Conservation (phyloP, 78 protist genomes). For the Speleostelium caveatum region DNA sequence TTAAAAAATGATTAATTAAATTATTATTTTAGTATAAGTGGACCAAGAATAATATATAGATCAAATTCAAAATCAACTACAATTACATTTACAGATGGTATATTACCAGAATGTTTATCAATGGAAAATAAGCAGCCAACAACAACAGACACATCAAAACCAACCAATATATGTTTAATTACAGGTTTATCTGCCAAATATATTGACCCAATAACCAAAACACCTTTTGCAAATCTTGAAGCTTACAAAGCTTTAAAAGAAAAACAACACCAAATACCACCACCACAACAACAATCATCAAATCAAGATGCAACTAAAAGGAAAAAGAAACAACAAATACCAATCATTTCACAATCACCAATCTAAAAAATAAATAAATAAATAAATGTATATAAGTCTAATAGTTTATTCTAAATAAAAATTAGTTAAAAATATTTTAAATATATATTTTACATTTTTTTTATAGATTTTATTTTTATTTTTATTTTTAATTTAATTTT, state of each 20-base stretch:
- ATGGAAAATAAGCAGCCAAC: not conserved
- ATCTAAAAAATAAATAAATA: too few species aligned
- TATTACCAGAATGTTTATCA: conserved; percentile 18
- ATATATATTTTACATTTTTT: too few species aligned
- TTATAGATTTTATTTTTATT: conserved; percentile 1
- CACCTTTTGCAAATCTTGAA: conserved; percentile 44
- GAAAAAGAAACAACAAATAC: too few species aligned
- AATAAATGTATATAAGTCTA: too few species aligned
- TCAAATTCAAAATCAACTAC: conserved; percentile 2
- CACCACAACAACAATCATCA: too few species aligned
- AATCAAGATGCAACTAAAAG: not conserved
- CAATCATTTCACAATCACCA: too few species aligned
- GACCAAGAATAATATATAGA: conserved; percentile 44
- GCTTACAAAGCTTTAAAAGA: conserved; percentile 16
- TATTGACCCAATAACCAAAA: conserved; percentile 46
- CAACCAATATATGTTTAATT: conserved; percentile 16
- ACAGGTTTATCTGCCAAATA: conserved; percentile 55
- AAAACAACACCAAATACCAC: not conserved
- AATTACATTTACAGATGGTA: conserved; percentile 41
- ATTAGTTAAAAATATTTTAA: too few species aligned
- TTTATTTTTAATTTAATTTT: too few species aligned
- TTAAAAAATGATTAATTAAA: too few species aligned
- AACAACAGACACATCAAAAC: not conserved
- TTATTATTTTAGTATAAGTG: conserved; percentile 22
- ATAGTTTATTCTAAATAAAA: too few species aligned